A percentile compares a stretch with the other conserved stretches of the same genome.
phyloP scores from a whole-genome alignment of 73 alveolate species.

The Symbiodinium pilosum region DNA sequence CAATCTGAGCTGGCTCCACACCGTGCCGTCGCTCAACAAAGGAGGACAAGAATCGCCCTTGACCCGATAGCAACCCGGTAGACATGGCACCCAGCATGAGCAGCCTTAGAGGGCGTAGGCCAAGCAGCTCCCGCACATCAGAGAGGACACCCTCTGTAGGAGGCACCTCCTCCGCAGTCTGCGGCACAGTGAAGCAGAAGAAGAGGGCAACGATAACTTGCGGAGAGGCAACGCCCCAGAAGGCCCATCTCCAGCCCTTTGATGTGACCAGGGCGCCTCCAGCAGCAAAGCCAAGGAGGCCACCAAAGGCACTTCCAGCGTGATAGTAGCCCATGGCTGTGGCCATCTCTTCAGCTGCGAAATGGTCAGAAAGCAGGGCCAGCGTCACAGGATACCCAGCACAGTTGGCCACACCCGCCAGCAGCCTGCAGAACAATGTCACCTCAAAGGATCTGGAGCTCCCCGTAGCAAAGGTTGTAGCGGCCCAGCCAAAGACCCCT shows the following conservation, averaged over 20 bases:
- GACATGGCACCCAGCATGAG: not conserved
- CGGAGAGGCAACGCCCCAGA: conserved; percentile 14
- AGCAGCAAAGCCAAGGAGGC: conserved; percentile 22
- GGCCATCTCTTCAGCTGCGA: conserved; percentile 45
- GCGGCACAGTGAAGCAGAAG: conserved; percentile 66
- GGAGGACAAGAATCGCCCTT: conserved; percentile 52
- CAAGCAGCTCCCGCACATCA: not conserved
- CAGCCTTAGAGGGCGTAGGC: not conserved
- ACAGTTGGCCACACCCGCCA: conserved; percentile 77
- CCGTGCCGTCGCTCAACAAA: conserved; percentile 28
- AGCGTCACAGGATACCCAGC: conserved; percentile 73
- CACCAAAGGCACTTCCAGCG: conserved; percentile 65
- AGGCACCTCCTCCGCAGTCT: not conserved
- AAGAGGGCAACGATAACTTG: conserved; percentile 45
- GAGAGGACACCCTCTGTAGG: not conserved
- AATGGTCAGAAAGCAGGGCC: conserved; percentile 77
- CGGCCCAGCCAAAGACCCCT: conserved; percentile 56
- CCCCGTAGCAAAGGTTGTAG: conserved; percentile 46
- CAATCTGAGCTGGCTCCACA: conserved; percentile 2
- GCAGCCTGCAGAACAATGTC: conserved; percentile 42
- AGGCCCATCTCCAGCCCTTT: conserved; percentile 77
- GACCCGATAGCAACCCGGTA: conserved; percentile 60
- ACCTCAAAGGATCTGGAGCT: conserved; percentile 18
- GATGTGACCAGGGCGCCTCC: conserved; percentile 37
- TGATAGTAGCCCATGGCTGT: conserved; percentile 91